phyloP scores from a whole-genome alignment of 2,329 filamentous ascomycete genomes.

The Colletotrichum sp. region DNA sequence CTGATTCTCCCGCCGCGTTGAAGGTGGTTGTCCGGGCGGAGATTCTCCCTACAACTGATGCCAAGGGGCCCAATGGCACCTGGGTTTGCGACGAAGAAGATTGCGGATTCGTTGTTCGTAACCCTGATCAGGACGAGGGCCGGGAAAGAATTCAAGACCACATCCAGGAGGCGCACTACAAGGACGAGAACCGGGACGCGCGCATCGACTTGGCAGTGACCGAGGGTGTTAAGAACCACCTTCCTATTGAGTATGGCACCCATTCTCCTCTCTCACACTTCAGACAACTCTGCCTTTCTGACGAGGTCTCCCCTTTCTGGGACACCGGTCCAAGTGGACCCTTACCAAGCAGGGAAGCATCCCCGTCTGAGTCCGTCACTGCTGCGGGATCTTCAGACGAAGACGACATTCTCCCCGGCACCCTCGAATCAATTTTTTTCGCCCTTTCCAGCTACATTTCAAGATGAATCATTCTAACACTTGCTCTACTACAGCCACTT shows the following conservation, averaged over 20 bases:
- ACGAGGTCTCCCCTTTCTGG: slow-evolving; percentile 14
- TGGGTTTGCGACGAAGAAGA: slow-evolving; percentile 71
- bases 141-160: slow-evolving; percentile 65
- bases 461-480: slow-evolving; percentile 35
- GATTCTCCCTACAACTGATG: slow-evolving; percentile 50
- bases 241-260: slow-evolving; percentile 60
- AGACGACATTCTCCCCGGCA: not conserved
- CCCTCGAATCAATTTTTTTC: not conserved
- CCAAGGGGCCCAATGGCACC: slow-evolving; percentile 63
- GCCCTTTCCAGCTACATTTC: slow-evolving; percentile 14
- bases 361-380: not conserved
- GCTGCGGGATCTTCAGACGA: not conserved
- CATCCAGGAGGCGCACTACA: slow-evolving; percentile 51
- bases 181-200: slow-evolving; percentile 57
- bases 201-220: slow-evolving; percentile 58
- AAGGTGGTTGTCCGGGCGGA: slow-evolving; percentile 55
- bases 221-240: slow-evolving; percentile 58
- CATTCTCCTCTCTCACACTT: slow-evolving; percentile 37
- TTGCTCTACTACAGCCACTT: slow-evolving; percentile 47
- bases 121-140: slow-evolving; percentile 60
- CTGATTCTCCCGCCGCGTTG: slow-evolving; percentile 29
- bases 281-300: slow-evolving; percentile 26
- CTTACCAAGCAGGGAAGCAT: not conserved
- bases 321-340: slow-evolving; percentile 14
- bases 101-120: slow-evolving; percentile 68